Evolutionary conservation across 2,329 filamentous ascomycete genomes (phyloP), one percentile per base, ranked within the genome.

Genomic region (Trichophyton verrucosum): DNA sequence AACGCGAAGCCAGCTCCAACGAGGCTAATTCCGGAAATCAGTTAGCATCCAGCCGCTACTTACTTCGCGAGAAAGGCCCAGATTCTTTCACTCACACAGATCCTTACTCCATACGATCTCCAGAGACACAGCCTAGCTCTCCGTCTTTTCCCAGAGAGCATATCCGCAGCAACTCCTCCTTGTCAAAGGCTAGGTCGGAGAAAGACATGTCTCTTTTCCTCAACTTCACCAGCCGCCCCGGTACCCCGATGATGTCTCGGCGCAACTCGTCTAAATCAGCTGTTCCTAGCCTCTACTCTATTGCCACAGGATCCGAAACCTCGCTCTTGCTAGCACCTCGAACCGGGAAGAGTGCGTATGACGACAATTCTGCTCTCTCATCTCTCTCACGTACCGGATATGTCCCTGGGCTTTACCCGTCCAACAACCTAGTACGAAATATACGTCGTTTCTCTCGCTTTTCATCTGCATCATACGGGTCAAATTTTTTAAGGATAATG

Each of bases 401-500:
- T 44, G 71, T 77, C 3, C 75, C 76, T 2, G 76, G 76, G 0
- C 74, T 77, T 11, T 78, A 78, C 57, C 76, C 76, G 2, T 69
- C 74, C 47, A 72, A 72, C 58, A 75, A 78, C 65, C 71, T 78
- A 59, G 76, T 77, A 36, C 73, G 70, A 42, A 78, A 77, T 55
- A 72, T 78, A 15, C 72, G 75, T 59, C 72, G 76, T 8, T 78
- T 78, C 62, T 76, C 71, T 55, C 73, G 76, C 13, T 78, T 78
- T 65, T 75, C 76, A 5, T 77, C 75, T 8, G 76, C 76, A 30
- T 78, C 75, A 5, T 78, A 78, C 61, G 76, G 76, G 3, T 70
- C 76, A 6, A 76, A 73, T 63, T 77, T 77, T 36, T 68, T 78
- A 7, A 75, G 73, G 36, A 69, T 78, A n/a, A 78, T 78, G 76